Base-by-base conservation (phyloP, 805 yeast species). In the Spathaspora arborariae region DNA sequence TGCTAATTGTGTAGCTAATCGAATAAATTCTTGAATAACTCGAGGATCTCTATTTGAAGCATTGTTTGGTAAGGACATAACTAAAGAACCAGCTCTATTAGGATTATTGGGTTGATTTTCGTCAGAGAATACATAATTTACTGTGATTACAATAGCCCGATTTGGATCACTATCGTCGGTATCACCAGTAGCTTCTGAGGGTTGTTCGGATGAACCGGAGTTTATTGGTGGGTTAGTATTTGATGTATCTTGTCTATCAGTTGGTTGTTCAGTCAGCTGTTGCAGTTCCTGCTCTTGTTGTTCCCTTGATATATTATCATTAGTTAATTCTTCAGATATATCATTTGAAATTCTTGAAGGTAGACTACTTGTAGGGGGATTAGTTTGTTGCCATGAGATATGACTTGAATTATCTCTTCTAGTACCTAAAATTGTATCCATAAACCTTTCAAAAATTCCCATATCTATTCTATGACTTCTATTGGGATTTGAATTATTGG, bases 1-100 rank as follows among this genome's bases (percentile, higher is more conserved):
- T 1, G 90, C 90, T 62, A 85, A 74, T 20, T 81, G 80, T 0
- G 91, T 83, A 2, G 90, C 89, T 47, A 85, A 64, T 21, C 83
- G 70, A 10, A 85, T 78, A 45, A 85, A 71, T 30, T 78, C 80
- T 56, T 80, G 82, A 26, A 84, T 68, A 30, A 79, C 73, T 33
- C 76, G 75, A n/a, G 82, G 84, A 45, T 83, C 80, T 24, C 81
- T 70, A 48, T 80, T 79, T 15, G 74, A 63, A 0, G 84, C 77
- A 38, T 80, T 80, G 54, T 83, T 82, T n/a, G 90, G 88, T 24
- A 85, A 79, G 36, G 83, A 79, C 54, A 85, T 64, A 27, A 82
- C 74, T 30, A 85, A 66, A 1, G 85, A 76, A 0, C 88, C 88
- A 0, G 81, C 67, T 37, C 78, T 65, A 49, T 68, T 66, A 3